These are phyloP conservation scores for Mytilinidion resinicola DNA, from an alignment of 495 filamentous ascomycete genomes.

Conservation along the genomic window DNA sequence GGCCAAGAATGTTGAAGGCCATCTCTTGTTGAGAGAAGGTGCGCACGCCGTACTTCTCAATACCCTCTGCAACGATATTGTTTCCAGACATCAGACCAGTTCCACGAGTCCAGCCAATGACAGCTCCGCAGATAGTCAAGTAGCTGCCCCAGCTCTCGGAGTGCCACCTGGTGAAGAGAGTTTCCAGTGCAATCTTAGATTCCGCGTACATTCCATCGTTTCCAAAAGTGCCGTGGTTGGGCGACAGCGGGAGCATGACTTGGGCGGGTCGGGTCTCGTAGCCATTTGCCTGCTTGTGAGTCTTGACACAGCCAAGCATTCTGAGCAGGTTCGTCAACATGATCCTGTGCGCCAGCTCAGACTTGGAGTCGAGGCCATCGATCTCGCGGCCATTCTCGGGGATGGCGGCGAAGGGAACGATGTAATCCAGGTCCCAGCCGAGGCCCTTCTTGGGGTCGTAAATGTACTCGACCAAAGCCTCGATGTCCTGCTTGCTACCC, in stretches of 20 bases:
- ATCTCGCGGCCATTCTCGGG: constrained; percentile 97
- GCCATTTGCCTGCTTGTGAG: constrained; percentile 76
- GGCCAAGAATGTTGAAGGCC: constrained; percentile 95
- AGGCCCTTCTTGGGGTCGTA: constrained; percentile 95
- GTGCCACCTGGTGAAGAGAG: constrained; percentile 97
- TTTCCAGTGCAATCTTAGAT: constrained; percentile 94
- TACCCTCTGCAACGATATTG: constrained; percentile 94
- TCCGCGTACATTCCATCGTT: constrained; percentile 98
- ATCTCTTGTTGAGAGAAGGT: constrained; percentile 99
- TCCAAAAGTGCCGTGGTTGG: constrained; percentile 97
- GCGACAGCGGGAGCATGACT: constrained; percentile 90
- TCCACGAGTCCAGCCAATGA: constrained; percentile 98
- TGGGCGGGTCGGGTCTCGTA: constrained; percentile 94
- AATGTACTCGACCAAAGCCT: constrained; percentile 88
- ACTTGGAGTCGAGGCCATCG: constrained; percentile 94
- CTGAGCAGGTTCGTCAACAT: constrained; percentile 97
- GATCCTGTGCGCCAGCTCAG: constrained; percentile 95
- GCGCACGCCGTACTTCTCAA: constrained; percentile 91
- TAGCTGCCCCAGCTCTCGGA: constrained; percentile 97
- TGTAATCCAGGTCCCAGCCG: constrained; percentile 95
- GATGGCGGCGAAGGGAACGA: constrained; percentile 96
- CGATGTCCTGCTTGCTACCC: constrained; percentile 94
- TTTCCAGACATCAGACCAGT: constrained; percentile 98
- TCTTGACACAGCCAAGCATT: constrained; percentile 82
- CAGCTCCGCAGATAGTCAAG: constrained; percentile 95